phyloP scores from a whole-genome alignment of 768 basidiomycete species.

The Suillus plorans region DNA sequence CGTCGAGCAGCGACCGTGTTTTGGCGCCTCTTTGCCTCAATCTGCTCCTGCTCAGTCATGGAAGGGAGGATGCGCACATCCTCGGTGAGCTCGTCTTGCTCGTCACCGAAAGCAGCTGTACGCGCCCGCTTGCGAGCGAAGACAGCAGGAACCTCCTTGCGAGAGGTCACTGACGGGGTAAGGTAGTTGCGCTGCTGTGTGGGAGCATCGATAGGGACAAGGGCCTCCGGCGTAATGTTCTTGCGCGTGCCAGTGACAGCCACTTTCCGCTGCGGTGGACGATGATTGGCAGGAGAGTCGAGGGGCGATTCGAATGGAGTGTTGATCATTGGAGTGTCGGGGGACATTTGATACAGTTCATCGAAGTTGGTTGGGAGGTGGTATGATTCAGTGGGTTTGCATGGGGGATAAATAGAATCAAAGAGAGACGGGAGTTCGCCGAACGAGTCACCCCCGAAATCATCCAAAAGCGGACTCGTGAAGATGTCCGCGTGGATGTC shows the following conservation, averaged over 20 bases:
- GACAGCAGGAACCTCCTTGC: conserved; percentile 73
- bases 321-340: conserved; percentile 50
- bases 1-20: conserved; percentile 87
- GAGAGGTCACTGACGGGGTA: conserved; percentile 71
- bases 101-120: conserved; percentile 45
- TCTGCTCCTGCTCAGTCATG: conserved; percentile 61
- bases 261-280: conserved; percentile 32
- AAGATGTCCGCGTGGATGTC: conserved; percentile 38
- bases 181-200: conserved; percentile 77
- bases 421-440: conserved; percentile 35
- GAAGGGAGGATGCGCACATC: conserved; percentile 41
- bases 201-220: conserved; percentile 75
- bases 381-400: conserved; percentile 14
- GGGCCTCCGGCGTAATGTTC: conserved; percentile 60
- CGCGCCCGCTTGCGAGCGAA: conserved; percentile 65
- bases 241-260: conserved; percentile 69
- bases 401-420: conserved; percentile 14
- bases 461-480: conserved; percentile 42
- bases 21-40: conserved; percentile 75
- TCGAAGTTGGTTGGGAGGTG: conserved; percentile 28
- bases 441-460: conserved; percentile 33
- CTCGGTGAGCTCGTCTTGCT: conserved; percentile 50
- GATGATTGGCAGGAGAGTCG: conserved; percentile 17
- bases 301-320: conserved; percentile 31
- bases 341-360: conserved; percentile 49